phyloP scores from a whole-genome alignment of 495 filamentous ascomycete species.

The Penicilliopsis zonata region DNA sequence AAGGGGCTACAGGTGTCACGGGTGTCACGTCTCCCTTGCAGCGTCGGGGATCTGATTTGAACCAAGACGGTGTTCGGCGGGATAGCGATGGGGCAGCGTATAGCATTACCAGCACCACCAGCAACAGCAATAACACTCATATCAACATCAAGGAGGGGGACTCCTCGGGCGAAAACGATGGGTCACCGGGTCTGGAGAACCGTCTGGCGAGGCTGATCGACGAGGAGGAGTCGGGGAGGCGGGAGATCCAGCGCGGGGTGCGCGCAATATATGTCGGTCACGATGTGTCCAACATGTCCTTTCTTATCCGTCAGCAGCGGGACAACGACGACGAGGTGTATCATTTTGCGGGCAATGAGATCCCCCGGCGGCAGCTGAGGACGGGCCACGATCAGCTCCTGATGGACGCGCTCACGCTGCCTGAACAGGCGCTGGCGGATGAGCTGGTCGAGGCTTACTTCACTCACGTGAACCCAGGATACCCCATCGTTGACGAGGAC shows the following conservation, averaged over 20 bases:
- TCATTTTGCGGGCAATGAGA: constrained; percentile 36
- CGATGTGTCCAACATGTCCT: constrained; percentile 40
- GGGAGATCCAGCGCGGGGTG: constrained; percentile 33
- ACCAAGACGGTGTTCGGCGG: neutral
- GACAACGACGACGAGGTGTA: constrained; percentile 34
- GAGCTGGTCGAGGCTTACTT: constrained; percentile 38
- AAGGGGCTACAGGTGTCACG: too few species aligned
- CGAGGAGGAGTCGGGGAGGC: constrained; percentile 27
- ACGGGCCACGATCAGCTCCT: constrained; percentile 35
- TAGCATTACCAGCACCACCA: neutral
- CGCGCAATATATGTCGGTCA: constrained; percentile 38
- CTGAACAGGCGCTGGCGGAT: constrained; percentile 31
- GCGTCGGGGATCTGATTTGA: neutral
- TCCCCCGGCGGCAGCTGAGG: constrained; percentile 30
- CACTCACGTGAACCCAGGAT: constrained; percentile 29
- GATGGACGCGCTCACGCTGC: constrained; percentile 36
- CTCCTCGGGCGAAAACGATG: constrained; percentile 13
- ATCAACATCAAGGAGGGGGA: neutral
- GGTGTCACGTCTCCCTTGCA: neutral
- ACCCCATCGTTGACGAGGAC: constrained; percentile 35
- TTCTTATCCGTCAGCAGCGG: constrained; percentile 36
- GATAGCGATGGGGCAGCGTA: neutral
- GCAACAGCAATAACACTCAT: neutral
- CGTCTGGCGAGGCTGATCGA: constrained; percentile 35
- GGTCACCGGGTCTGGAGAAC: constrained; percentile 28